Base-by-base conservation (phyloP, 768 basidiomycete species). In the Leucogyrophana mollusca region DNA sequence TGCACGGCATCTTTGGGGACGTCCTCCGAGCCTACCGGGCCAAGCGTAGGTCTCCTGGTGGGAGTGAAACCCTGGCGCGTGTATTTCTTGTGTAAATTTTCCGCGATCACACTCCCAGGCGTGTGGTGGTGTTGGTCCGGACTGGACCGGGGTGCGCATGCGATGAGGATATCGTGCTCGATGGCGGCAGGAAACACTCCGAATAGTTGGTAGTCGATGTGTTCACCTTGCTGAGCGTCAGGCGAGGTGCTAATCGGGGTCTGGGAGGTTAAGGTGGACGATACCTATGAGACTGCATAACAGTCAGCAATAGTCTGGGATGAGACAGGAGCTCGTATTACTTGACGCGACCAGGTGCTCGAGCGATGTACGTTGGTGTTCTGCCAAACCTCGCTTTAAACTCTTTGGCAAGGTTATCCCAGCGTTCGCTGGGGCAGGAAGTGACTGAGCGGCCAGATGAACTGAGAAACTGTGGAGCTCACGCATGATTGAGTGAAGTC, bases 111-210 rank as follows among this genome's bases (percentile, higher is more conserved):
- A 34, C 71, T 71, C 27, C 85, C 83, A 2, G 77, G 72, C 0
- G 61, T 36, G 45, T 69, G 58, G 7, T 55, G n/a, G 49, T 45
- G 17, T 52, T 38, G 34, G 44, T 57, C 9, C 22, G 50, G 21
- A 47, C 62, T 30, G 61, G 55, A 50, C 20, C 42, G 74, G n/a
- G 75, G 75, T 24, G 76, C 81, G 65, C 78, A 83, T 0, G 90
- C 90, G 45, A 93, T 85, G 42, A 93, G 72, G 54, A 92, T 84
- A 61, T 92, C 92, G 42, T 80, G 80, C 53, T 91, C 90, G 32
- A 93, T 77, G 0, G 90, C 91, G n/a, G 85, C 77, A 13, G 90
- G 92, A 27, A 93, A 74, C 7, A 89, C 89, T 3, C 90, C 90
- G 54, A 91, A 90, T 21, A 90, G 70, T 0, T 84, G 80, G 54